phyloP scores from a whole-genome alignment of 148 eudicot species.

The Rhododendron mucronatum region DNA sequence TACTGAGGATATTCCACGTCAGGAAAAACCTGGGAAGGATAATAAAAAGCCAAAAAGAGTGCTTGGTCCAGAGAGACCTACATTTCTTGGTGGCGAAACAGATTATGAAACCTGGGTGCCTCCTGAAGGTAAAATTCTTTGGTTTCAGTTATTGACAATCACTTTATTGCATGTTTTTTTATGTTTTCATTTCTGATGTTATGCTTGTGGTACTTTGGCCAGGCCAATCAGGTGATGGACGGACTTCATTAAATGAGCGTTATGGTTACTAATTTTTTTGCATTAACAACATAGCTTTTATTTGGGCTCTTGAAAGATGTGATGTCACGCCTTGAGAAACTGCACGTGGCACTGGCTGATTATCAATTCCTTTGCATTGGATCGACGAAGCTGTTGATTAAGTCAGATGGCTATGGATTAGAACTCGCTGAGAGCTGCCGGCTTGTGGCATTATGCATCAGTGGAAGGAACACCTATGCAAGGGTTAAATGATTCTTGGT shows the following conservation, averaged over 20 bases:
- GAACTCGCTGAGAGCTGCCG: background rate
- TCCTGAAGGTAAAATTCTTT: conserved; percentile 62
- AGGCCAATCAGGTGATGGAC: conserved; percentile 99
- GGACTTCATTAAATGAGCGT: conserved; percentile 92
- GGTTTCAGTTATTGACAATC: background rate
- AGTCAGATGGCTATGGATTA: background rate
- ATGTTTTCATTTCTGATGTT: conserved; percentile 15
- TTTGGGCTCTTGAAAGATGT: background rate
- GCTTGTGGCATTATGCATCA: background rate
- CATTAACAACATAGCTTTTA: background rate
- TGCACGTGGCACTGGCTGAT: background rate
- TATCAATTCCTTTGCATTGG: background rate
- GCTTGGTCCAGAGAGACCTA: conserved; percentile 80
- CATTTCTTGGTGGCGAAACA: conserved; percentile 34
- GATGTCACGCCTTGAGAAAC: background rate
- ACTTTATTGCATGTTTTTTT: background rate
- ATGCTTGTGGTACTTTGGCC: conserved; percentile 21
- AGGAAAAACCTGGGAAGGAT: conserved; percentile 31
- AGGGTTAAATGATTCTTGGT: background rate
- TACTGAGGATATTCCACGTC: conserved; percentile 14
- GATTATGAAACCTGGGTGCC: conserved; percentile 82
- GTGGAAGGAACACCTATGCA: background rate
- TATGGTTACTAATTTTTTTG: conserved; percentile 57
- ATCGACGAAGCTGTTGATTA: background rate
- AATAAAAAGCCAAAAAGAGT: conserved; percentile 52